Evolutionary conservation across 2,329 filamentous ascomycete species (phyloP), one percentile per base, ranked within the genome.

Genomic region (Remersonia thermophila): DNA sequence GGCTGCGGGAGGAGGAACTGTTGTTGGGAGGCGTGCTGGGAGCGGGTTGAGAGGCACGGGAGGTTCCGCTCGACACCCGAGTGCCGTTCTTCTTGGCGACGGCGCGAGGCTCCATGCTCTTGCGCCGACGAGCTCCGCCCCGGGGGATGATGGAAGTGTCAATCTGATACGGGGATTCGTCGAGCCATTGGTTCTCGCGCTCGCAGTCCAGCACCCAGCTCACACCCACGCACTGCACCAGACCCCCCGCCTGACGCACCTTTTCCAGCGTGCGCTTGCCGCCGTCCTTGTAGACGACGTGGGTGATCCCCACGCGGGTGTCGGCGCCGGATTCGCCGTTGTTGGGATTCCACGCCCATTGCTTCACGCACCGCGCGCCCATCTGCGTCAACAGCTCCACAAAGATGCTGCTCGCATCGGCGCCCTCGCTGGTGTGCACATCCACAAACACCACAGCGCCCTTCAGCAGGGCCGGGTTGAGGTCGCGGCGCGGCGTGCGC

Each of bases 171-270:
- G 72, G 64, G 0, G 63, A 59, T 53, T 91, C 83, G 20, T 85
- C 78, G 3, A 87, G 64, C 83, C 83, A 87, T 53, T 73, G 64
- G 44, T 81, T 81, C 51, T 83, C 74, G 11, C 79, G 68, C 55
- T 89, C 81, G 49, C 83, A 89, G 80, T 93, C 84, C 44, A 93
- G 69, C 37, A 91, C 81, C 84, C 85, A 94, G 46, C 77, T 78
- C 32, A 93, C 81, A 33, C 85, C 85, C 37, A 94, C 84, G 58
- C 85, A 93, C 48, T 83, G 77, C 27, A 94, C 82, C 20, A 83
- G 66, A 5, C 83, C 83, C 11, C 72, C 69, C 27, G 73, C 77
- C 48, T 80, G 71, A 39, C 76, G 69, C 6, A 89, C 80, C 58
- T 86, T 93, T 53, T 93, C 80, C 46, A 94, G 59, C 1, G 85